Evolutionary conservation across 805 yeast species (phyloP).

Genomic region (Metschnikowia lunata): DNA sequence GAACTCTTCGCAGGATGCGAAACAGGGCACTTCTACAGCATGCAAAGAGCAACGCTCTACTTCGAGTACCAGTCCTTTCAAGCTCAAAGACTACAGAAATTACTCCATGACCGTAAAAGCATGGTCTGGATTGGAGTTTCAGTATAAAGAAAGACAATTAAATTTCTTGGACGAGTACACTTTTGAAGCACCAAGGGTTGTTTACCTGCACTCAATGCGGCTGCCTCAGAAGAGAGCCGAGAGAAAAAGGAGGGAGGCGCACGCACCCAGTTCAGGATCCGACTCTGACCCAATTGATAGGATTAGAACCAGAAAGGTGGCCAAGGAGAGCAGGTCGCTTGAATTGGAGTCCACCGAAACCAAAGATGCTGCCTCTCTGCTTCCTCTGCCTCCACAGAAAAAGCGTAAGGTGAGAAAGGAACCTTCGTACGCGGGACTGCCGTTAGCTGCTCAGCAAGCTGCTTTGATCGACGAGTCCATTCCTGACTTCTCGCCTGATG

Average conservation of each 20-base stretch:
- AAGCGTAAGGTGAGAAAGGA: slow-evolving; percentile 39
- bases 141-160: slow-evolving; percentile 47
- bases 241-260: slow-evolving; percentile 16
- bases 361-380: slow-evolving; percentile 17
- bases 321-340: slow-evolving; percentile 27
- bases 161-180: slow-evolving; percentile 52
- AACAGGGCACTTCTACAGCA: slow-evolving; percentile 2
- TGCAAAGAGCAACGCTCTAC: slow-evolving; percentile 17
- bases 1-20: slow-evolving; percentile 11
- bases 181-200: slow-evolving; percentile 3
- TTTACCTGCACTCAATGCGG: slow-evolving; percentile 7
- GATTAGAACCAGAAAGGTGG: slow-evolving; percentile 58
- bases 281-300: slow-evolving; percentile 39
- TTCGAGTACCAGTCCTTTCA: slow-evolving; percentile 33
- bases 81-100: slow-evolving; percentile 44
- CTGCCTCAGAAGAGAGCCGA: slow-evolving; percentile 14
- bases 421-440: slow-evolving; percentile 26
- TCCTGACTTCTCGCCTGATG: slow-evolving; percentile 80
- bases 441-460: slow-evolving; percentile 41
- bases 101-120: slow-evolving; percentile 49
- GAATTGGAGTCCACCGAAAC: slow-evolving; percentile 5
- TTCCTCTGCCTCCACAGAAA: slow-evolving; percentile 30
- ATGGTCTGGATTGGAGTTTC: slow-evolving; percentile 42
- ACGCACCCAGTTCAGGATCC: slow-evolving; percentile 26
- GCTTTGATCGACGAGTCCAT: slow-evolving; percentile 63